Base-by-base conservation (phyloP, 1,284 basidiomycete genomes). In the Heterobasidion irregulare region DNA sequence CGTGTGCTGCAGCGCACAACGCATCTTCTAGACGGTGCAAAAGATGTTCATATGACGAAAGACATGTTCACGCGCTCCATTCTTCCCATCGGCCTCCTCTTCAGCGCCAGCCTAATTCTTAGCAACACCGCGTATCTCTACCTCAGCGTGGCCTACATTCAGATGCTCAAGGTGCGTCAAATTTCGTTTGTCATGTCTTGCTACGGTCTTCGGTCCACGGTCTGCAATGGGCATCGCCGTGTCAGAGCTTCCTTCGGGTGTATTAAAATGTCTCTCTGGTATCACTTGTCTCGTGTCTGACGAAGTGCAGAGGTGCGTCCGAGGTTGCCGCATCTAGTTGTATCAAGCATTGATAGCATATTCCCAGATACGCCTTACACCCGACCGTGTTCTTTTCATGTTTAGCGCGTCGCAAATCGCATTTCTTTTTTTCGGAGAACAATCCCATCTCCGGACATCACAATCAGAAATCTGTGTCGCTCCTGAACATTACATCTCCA, bases 41-140 rank as follows among this genome's bases (percentile, higher is more conserved):
- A 90, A 66, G 92, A 97, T 63, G 83, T 95, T 19, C 85, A 87
- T 65, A 86, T 98, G 77, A 86, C 87, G 62, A 83, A 82, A 65
- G 83, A 91, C 51, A 81, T 88, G 75, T 96, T 93, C 72, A 58
- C 92, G 45, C 82, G 83, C 61, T 94, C 92, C 50, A 98, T 98
- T 63, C 79, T 98, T 8, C 95, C 95, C 47, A 96, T 98, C 61
- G 94, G 94, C 33, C 67, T 94, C 41, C 83, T 98, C 59, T 97
- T 98, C 78, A 92, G 89, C 18, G 94, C 86, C 26, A 93, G 88
- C 60, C 83, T 98, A 58, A 94, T 98, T 64, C 78, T 96, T 56
- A 91, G 87, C 72, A 98, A 98, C 75, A 94, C 92, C 55, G 94
- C 95, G 13, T 98, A 98, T 70, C 84, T 98, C 38, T 87, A 93